Conservation (phyloP, 306 rosid species). For the Ormosia semicastrata region DNA sequence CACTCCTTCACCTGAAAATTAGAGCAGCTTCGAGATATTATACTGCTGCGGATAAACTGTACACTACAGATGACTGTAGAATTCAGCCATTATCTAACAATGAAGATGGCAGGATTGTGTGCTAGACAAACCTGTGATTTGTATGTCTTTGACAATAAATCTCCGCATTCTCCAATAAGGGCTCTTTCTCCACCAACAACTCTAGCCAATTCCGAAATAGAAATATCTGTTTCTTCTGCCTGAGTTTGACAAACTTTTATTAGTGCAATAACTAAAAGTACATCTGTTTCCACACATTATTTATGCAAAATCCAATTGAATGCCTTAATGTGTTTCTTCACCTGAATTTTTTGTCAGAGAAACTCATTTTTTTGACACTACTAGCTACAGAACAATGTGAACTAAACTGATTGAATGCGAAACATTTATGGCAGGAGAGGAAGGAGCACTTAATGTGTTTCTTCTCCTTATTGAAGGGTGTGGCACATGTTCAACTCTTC, state of each 20-base stretch:
- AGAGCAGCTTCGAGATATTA: slow-evolving; percentile 13
- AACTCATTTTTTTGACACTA: background rate
- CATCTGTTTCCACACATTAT: background rate
- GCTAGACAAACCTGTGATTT: slow-evolving; percentile 57
- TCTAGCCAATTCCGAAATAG: slow-evolving; percentile 74
- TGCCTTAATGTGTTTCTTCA: background rate
- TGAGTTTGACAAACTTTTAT: slow-evolving; percentile 36
- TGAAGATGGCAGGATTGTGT: background rate
- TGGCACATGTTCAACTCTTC: too few relatives aligned
- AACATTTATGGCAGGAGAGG: background rate
- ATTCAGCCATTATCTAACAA: background rate
- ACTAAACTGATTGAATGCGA: background rate
- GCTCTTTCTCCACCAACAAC: slow-evolving; percentile 69
- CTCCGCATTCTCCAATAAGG: slow-evolving; percentile 65
- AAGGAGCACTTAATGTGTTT: background rate
- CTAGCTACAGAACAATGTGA: background rate
- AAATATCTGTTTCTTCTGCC: slow-evolving; percentile 68
- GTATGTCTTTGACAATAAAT: slow-evolving; percentile 54
- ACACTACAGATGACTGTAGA: background rate
- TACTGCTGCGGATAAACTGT: background rate
- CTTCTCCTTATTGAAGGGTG: too few relatives aligned
- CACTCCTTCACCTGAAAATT: slow-evolving; percentile 76
- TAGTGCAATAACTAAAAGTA: slow-evolving; percentile 6
- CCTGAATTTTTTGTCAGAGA: background rate
- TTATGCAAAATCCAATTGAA: background rate